A percentile compares a stretch with the other conserved stretches of the same genome.
Conservation (phyloP, 2,329 filamentous ascomycete genomes). For the Alternaria sp. region DNA sequence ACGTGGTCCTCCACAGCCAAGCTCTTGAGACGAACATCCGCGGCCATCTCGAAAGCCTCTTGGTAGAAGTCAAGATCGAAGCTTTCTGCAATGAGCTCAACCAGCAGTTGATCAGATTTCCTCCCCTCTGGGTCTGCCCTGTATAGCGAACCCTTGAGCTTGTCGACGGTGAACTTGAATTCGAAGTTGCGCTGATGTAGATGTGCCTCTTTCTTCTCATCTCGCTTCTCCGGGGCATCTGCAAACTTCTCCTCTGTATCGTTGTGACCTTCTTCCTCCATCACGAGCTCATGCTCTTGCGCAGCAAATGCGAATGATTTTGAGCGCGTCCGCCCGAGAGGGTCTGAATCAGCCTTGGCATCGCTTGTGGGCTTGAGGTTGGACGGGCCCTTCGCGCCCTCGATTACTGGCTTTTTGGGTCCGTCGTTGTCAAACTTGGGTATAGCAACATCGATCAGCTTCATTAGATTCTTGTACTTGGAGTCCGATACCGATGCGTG, state of each 20-base stretch:
- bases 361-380: conserved; percentile 47
- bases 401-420: conserved; percentile 44
- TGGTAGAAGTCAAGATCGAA: conserved; percentile 90
- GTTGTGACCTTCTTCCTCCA: conserved; percentile 74
- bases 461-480: conserved; percentile 98
- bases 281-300: conserved; percentile 75
- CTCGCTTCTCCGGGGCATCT: conserved; percentile 68
- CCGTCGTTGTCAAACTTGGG: conserved; percentile 73
- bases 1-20: conserved; percentile 94
- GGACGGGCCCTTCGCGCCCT: conserved; percentile 43
- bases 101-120: conserved; percentile 79
- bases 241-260: conserved; percentile 69
- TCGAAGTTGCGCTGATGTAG: conserved; percentile 92
- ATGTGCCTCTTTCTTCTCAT: conserved; percentile 54
- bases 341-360: conserved; percentile 36
- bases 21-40: conserved; percentile 85
- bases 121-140: conserved; percentile 79
- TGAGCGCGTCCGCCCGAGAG: conserved; percentile 63
- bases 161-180: conserved; percentile 95
- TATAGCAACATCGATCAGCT: conserved; percentile 90
- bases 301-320: conserved; percentile 76
- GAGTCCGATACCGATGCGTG: conserved; percentile 91
- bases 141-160: conserved; percentile 90
- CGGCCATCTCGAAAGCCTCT: conserved; percentile 88
- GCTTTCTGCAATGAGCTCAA: conserved; percentile 87